Evolutionary conservation across 2,329 filamentous ascomycete species (phyloP).

Genomic region (Verticillium albo-atrum): DNA sequence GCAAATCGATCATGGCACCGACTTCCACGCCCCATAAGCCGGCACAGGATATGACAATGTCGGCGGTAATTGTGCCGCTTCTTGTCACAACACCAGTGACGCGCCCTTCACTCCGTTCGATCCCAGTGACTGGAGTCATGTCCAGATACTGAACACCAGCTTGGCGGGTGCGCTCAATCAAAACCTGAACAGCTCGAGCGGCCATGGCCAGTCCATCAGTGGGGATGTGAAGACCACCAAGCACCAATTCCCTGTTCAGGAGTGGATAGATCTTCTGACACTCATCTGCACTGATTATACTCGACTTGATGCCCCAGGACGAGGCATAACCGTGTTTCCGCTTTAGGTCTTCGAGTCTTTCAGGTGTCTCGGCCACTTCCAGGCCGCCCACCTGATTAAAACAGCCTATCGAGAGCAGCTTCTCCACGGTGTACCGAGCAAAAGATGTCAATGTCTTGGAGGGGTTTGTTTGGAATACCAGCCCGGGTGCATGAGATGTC

Average conservation of each 20-base stretch:
- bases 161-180: constrained; percentile 52
- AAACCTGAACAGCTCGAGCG: constrained; percentile 55
- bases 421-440: constrained; percentile 58
- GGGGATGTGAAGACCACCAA: constrained; percentile 57
- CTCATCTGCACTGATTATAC: constrained; percentile 45
- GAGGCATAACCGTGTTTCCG: constrained; percentile 56
- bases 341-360: constrained; percentile 56
- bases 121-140: constrained; percentile 52
- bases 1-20: constrained; percentile 54
- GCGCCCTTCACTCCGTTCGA: constrained; percentile 40
- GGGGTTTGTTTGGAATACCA: constrained; percentile 59
- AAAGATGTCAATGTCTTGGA: constrained; percentile 55
- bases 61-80: constrained; percentile 45
- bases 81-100: constrained; percentile 54
- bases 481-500: constrained; percentile 60
- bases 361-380: constrained; percentile 57
- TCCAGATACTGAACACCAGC: constrained; percentile 56
- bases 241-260: constrained; percentile 45
- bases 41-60: constrained; percentile 59
- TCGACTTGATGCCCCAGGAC: constrained; percentile 56
- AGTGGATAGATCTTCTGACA: constrained; percentile 51
- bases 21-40: constrained; percentile 65
- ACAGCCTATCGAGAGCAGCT: constrained; percentile 52
- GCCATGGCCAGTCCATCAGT: constrained; percentile 58
- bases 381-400: constrained; percentile 62